Conservation (phyloP, 345 rosid genomes). For the Ceriops decandra region DNA sequence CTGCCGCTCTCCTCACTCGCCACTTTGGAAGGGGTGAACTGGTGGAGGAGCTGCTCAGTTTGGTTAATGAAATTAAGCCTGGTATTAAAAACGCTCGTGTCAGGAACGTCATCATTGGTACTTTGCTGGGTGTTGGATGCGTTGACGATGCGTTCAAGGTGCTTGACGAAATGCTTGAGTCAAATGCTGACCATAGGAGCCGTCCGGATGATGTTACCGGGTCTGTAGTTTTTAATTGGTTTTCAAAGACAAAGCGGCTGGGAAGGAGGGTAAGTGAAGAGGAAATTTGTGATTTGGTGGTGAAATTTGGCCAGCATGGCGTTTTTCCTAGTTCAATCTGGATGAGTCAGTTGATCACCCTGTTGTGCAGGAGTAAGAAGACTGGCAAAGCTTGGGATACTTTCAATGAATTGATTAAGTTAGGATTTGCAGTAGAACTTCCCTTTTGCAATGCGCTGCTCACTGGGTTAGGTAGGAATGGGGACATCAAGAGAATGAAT, state of each 20-base stretch:
- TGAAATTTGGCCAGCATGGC: conserved; percentile 40
- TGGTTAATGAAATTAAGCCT: conserved; percentile 42
- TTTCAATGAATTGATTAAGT: conserved; percentile 39
- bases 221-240: conserved; percentile 39
- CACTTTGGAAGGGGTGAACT: conserved; percentile 44
- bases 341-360: conserved; percentile 44
- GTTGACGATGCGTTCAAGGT: conserved; percentile 53
- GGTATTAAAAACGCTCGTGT: conserved; percentile 36
- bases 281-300: conserved; percentile 38
- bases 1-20: conserved; percentile 47
- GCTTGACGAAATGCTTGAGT: conserved; percentile 83
- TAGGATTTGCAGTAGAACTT: conserved; percentile 41
- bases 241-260: conserved; percentile 24
- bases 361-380: conserved; percentile 40
- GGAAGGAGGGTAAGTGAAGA: conserved; percentile 35
- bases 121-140: conserved; percentile 33
- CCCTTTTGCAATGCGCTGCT: conserved; percentile 62
- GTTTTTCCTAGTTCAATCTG: conserved; percentile 46
- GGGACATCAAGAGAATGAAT: conserved; percentile 52
- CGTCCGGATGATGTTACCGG: conserved; percentile 46
- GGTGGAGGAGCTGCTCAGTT: conserved; percentile 40
- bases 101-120: conserved; percentile 38
- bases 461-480: conserved; percentile 45
- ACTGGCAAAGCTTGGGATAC: conserved; percentile 44
- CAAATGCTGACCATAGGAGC: conserved; percentile 23